phyloP scores from a whole-genome alignment of 2,329 filamentous ascomycete species.

The Aspergillus thermomutatus region DNA sequence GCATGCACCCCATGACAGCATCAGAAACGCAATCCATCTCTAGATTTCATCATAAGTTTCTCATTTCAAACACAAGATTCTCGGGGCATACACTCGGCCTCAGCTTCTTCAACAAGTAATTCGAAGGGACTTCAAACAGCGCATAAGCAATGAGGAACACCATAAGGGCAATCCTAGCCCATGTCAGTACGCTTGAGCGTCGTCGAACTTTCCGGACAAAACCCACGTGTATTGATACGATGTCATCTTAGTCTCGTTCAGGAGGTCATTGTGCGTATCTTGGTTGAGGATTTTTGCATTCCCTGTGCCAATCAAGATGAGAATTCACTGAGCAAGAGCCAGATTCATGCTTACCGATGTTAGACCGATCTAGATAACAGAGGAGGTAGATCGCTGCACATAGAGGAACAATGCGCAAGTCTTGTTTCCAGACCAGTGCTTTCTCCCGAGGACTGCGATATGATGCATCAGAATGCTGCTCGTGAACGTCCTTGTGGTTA shows the following conservation, averaged over 20 bases:
- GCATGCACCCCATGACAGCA: constrained; percentile 48
- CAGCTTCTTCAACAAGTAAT: constrained; percentile 49
- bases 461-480: constrained; percentile 3
- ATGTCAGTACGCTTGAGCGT: background rate
- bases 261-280: constrained; percentile 58
- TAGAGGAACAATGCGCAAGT: constrained; percentile 61
- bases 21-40: constrained; percentile 50
- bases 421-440: constrained; percentile 55
- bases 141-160: constrained; percentile 49
- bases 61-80: background rate
- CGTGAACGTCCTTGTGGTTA: constrained; percentile 4
- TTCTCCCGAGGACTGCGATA: constrained; percentile 21
- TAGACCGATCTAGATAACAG: constrained; percentile 65
- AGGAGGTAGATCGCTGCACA: constrained; percentile 64
- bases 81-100: constrained; percentile 37
- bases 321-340: no score
- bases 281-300: constrained; percentile 66
- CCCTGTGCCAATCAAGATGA: constrained; percentile 24
- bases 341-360: constrained; percentile 52
- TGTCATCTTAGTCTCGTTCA: constrained; percentile 60
- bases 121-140: constrained; percentile 50
- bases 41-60: constrained; percentile 5
- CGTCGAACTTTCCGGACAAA: background rate
- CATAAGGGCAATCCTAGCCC: constrained; percentile 43
- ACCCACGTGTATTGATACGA: constrained; percentile 56